Evolutionary conservation across 1,284 basidiomycete species (phyloP), one percentile per base, ranked within the genome.

Genomic region (Dichomitus squalens): DNA sequence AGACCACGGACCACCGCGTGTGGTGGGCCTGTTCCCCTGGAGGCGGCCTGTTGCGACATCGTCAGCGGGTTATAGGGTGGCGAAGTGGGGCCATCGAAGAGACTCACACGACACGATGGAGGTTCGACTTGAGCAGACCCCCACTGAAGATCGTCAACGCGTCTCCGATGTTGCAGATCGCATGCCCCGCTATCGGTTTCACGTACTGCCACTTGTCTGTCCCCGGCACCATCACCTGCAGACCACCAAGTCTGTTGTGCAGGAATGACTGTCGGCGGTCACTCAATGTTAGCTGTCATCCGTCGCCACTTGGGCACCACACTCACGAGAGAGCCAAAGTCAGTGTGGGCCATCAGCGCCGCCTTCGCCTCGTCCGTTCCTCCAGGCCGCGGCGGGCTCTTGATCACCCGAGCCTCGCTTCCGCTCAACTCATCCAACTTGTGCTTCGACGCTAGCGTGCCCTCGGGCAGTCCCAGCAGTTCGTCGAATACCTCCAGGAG

Each of bases 201-300:
- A 90, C 76, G 60, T 88, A 90, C 61, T 82, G 81, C 88, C 87
- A 90, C 21, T 77, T 69, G 18, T 83, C 76, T 4, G 78, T 70
- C 4, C 83, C 84, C 0, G 86, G 86, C 2, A 79, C 77, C 27
- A 88, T 74, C 1, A 90, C 87, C 64, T 90, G 88, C 3, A 90
- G 72, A 0, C 88, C 88, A 3, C 88, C 88, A 0, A 89, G 76
- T 16, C 79, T 80, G 67, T 89, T 90, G 69, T 87, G 84, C 41
- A 88, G 73, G 71, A 88, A 83, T 0, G 85, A 83, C 79, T 85
- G 20, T 11, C 34, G 16, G 23, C 14, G 14, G 11, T 7, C 12
- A 31, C n/a, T n/a, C n/a, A n/a, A n/a, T 11, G 12, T 18, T 50
- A 27, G 23, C 14, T 16, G 16, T 25, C 7, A 1, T 16, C 7